phyloP scores from a whole-genome alignment of 1,284 basidiomycete species.

The Rhodotorula sp. region DNA sequence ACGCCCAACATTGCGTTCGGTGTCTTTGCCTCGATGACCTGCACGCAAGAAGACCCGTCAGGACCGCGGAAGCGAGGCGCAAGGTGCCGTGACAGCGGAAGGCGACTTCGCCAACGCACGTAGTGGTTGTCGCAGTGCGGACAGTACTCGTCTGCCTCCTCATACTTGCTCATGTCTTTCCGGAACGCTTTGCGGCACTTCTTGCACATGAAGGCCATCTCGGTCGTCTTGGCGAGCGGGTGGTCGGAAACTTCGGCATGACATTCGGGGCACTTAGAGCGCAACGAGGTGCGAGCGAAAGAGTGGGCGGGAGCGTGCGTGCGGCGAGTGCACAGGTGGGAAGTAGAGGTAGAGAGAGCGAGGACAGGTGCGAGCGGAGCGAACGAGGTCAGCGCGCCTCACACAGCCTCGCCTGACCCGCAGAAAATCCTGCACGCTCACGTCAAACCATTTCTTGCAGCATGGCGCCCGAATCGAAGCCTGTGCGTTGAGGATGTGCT shows the following conservation, averaged over 20 bases:
- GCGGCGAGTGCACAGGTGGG: background rate
- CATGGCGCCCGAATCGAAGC: constrained; percentile 89
- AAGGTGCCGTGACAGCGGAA: background rate
- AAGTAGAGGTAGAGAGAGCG: background rate
- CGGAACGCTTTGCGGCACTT: constrained; percentile 97
- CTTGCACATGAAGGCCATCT: constrained; percentile 95
- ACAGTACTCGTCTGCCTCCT: constrained; percentile 96
- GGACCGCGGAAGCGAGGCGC: background rate
- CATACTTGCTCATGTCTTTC: constrained; percentile 86
- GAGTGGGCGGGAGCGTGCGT: background rate
- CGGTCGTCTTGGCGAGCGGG: constrained; percentile 67
- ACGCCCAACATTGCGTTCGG: constrained; percentile 79
- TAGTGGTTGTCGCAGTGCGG: constrained; percentile 98
- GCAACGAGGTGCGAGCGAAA: background rate
- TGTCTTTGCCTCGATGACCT: constrained; percentile 92
- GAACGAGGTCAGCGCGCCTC: background rate
- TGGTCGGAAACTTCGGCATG: constrained; percentile 79
- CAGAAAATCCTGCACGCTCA: constrained; percentile 42
- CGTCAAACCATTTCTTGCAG: constrained; percentile 91
- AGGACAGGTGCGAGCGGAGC: background rate
- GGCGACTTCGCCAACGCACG: constrained; percentile 56
- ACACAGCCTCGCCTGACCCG: too few species aligned
- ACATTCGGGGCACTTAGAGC: constrained; percentile 75
- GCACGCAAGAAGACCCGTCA: background rate
- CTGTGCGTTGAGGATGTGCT: constrained; percentile 89